A percentile compares a stretch with the other conserved stretches of the same genome.
Conservation (phyloP, 805 yeast genomes). For the Nakazawaea molendinolei region DNA sequence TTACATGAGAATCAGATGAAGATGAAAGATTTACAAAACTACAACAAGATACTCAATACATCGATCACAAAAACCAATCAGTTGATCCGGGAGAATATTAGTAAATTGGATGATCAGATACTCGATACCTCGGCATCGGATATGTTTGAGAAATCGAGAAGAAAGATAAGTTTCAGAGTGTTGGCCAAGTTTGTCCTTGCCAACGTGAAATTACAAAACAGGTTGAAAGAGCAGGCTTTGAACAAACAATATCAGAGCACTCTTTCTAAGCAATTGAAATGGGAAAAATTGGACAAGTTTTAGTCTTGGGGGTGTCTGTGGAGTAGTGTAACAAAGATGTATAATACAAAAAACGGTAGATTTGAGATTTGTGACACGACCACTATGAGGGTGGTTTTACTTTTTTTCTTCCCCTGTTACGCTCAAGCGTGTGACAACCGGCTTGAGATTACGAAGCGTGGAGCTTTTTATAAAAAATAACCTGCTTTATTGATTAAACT, state of each 20-base stretch:
- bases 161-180: constrained; percentile 20
- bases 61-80: not conserved
- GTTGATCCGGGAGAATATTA: constrained; percentile 2
- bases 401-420: no score
- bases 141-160: not conserved
- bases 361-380: no score
- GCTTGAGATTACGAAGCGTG: no score
- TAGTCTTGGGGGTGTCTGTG: no score
- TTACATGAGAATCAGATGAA: constrained; percentile 1
- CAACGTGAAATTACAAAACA: constrained; percentile 28
- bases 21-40: constrained; percentile 9
- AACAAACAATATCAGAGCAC: constrained; percentile 15
- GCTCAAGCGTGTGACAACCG: no score
- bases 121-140: not conserved
- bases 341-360: not conserved
- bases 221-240: constrained; percentile 23
- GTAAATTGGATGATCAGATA: constrained; percentile 1
- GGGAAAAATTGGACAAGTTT: constrained; percentile 16
- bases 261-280: constrained; percentile 27
- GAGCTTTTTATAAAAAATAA: no score
- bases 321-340: no score
- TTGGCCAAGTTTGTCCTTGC: constrained; percentile 30
- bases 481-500: no score
- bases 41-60: constrained; percentile 3
- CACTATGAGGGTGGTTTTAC: no score